phyloP scores from a whole-genome alignment of 306 rosid species.

The Pyrus pyrifolia region DNA sequence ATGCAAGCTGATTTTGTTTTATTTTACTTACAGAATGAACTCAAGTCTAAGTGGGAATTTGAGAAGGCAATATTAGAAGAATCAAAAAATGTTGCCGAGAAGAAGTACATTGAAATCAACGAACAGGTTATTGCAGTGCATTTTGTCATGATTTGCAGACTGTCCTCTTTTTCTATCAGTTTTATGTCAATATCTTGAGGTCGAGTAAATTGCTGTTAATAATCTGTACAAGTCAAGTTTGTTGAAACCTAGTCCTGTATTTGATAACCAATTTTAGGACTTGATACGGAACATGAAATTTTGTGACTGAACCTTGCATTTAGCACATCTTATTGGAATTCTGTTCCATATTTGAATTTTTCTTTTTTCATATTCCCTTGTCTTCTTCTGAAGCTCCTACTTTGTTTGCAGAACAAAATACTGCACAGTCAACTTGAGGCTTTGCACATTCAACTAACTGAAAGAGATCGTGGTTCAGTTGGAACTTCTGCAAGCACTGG shows the following conservation, averaged over 20 bases:
- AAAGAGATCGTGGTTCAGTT: conserved; percentile 66
- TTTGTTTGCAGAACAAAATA: conserved; percentile 65
- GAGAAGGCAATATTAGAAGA: conserved; percentile 50
- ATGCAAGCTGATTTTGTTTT: not conserved
- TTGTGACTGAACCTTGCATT: not conserved
- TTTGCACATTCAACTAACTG: conserved; percentile 80
- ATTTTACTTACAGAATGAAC: conserved; percentile 43
- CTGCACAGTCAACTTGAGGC: conserved; percentile 86
- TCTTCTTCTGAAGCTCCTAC: not conserved
- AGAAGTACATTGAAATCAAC: conserved; percentile 66
- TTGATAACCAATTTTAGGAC: not conserved
- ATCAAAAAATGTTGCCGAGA: conserved; percentile 57
- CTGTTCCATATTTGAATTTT: not conserved
- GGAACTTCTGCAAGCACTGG: conserved; percentile 51
- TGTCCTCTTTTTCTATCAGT: not conserved
- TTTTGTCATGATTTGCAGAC: not conserved
- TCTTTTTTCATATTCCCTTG: not conserved
- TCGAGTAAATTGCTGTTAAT: not conserved
- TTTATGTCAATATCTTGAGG: not conserved
- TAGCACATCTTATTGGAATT: not conserved
- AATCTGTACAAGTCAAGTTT: not conserved
- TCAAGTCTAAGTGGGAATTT: conserved; percentile 67
- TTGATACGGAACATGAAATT: not conserved
- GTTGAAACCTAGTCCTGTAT: not conserved
- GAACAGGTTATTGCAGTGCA: conserved; percentile 65